These are phyloP conservation scores for Gossypium longicalyx DNA, from an alignment of 345 rosid species.

Conservation along the genomic window DNA sequence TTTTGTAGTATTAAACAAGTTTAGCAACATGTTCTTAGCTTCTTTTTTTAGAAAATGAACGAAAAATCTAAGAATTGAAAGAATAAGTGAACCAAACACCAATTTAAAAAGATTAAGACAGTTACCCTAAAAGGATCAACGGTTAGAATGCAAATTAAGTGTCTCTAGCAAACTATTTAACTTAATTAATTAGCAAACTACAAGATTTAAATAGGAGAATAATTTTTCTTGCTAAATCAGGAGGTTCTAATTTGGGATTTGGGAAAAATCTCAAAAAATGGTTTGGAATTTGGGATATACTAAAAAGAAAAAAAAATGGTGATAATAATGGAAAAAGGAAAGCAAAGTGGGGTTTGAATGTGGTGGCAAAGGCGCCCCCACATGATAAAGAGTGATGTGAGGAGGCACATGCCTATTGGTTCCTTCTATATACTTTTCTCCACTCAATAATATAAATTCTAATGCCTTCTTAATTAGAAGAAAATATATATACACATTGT, in stretches of 20 bases:
- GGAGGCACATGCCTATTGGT: conserved; percentile 28
- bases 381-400: conserved; percentile 32
- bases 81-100: conserved; percentile 7
- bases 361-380: conserved; percentile 37
- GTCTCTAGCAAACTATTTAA: neutral
- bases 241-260: neutral
- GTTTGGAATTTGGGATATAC: neutral
- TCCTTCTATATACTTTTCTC: conserved; percentile 8
- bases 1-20: neutral
- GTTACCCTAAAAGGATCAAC: neutral
- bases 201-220: neutral
- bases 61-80: neutral
- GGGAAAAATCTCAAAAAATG: neutral
- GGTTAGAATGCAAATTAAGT: conserved; percentile 11
- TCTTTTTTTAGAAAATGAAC: neutral
- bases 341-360: conserved; percentile 26
- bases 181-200: neutral
- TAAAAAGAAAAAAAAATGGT: neutral
- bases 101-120: neutral
- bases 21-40: neutral
- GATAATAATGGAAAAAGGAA: neutral
- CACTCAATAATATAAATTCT: neutral
- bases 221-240: neutral
- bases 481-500: too few relatives aligned
- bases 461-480: neutral